Base-by-base conservation (phyloP, 441 rosid species). In the Geranium incanum region DNA sequence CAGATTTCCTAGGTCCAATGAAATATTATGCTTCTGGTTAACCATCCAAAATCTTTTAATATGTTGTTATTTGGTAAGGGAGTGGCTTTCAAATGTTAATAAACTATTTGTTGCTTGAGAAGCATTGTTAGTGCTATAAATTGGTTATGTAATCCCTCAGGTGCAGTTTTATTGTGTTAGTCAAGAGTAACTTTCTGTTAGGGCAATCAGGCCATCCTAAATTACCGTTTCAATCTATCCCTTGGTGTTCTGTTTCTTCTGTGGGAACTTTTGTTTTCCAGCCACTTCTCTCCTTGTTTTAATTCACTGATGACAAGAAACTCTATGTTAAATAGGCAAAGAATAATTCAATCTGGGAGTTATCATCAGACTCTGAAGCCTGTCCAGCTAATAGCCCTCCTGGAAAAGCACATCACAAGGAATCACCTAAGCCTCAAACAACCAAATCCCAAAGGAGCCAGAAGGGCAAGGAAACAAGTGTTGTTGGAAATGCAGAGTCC, bases 341-440 rank as follows among this genome's bases (percentile, higher is more conserved):
- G 36, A 71, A 80, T 70, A 78, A 66, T 84, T 77, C 82, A 68
- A 70, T 86, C 59, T 87, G 39, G 83, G 69, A 78, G 48, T 48
- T 88, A 68, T 86, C 96, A 70, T 91, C 93, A 60, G 98, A 88
- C 83, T 86, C 95, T 18, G 97, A 91, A 82, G 81, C 86, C 70
- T 75, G 71, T 75, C 86, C 81, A 62, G 76, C 73, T 48, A 70
- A 71, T 81, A 71, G 71, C 69, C 70, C 68, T 19, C 11, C 5
- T 70, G 38, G 76, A 78, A 69, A 70, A 72, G 1, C 69, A n/a
- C 60, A 55, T 65, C 69, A 36, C 39, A 71, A 19, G 48, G 76
- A 76, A 72, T 69, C 75, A 62, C 41, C 70, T 60, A 38, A 76
- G 52, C 63, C 21, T 16, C 72, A 78, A 81, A 39, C 72, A 67